Evolutionary conservation across 2,329 filamentous ascomycete species (phyloP), one percentile per base, ranked within the genome.

Genomic region (Monilinia fructigena): DNA sequence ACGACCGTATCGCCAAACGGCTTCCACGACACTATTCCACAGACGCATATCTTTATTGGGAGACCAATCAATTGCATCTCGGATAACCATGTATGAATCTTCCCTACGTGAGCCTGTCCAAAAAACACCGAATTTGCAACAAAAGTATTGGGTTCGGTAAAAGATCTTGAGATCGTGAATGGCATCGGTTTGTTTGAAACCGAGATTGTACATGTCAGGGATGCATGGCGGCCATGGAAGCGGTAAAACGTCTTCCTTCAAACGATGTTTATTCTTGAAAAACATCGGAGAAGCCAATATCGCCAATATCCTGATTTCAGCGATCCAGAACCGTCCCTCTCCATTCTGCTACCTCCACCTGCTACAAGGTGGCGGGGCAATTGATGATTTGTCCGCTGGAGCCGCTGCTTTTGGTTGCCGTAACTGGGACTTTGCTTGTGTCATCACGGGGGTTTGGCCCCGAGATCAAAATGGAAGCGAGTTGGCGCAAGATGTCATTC

Each of bases 371-470:
- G 85, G 85, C 8, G 83, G 82, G 69, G 82, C 81, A 0, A 74
- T 85, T 53, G n/a, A 70, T 55, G 78, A 86, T 35, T 70, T 83
- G 18, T 45, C 62, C 20, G 71, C 76, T 1, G 75, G 82, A 68
- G 79, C 78, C 35, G 84, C 82, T 66, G 85, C 86, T 63, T 89
- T 89, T 64, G 85, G 86, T 55, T 87, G 82, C 77, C 83, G 86
- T 75, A 80, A 85, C 73, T 89, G 86, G 86, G 80, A 84, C 42
- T 89, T 83, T 77, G 86, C 86, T 55, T 89, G 86, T 70, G 83
- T 89, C 5, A 72, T 89, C 53, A 89, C 86, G 6, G 86, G 84
- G 35, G 82, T 87, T 66, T 89, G 86, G 86, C 78, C 79, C 2
- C 82, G 85, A 20, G 78, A 82, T 12, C 73, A 83, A 74, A 83